Evolutionary conservation across 176 grass and related monocot genomes (phyloP).

Genomic region (sorghum (Sorghum bicolor)): Sorghum_bicolor_NCBIv3 NC_012878.2:2979501-2980000

Average conservation of each 20-base stretch:
- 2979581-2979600: slow-evolving; percentile 45
- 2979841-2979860: slow-evolving; percentile 40
- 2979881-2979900: slow-evolving; percentile 35
- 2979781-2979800: neutral
- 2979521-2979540: slow-evolving; percentile 56
- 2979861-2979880: slow-evolving; percentile 52
- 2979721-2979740: slow-evolving; percentile 9
- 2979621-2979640: neutral
- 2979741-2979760: slow-evolving; percentile 48
- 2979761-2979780: slow-evolving; percentile 34
- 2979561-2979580: slow-evolving; percentile 47
- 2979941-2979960: neutral
- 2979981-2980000: neutral
- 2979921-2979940: slow-evolving; percentile 15
- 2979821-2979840: slow-evolving; percentile 13
- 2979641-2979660: slow-evolving; percentile 12
- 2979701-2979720: slow-evolving; percentile 33
- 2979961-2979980: neutral
- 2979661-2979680: neutral
- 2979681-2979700: slow-evolving; percentile 28
- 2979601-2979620: slow-evolving; percentile 36
- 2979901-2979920: slow-evolving; percentile 47
- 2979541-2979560: slow-evolving; percentile 50
- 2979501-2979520: slow-evolving; percentile 43
- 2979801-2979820: slow-evolving; percentile 20